Evolutionary conservation across 139 green algal genomes (phyloP).

Genomic region (Microglena sp.): DNA sequence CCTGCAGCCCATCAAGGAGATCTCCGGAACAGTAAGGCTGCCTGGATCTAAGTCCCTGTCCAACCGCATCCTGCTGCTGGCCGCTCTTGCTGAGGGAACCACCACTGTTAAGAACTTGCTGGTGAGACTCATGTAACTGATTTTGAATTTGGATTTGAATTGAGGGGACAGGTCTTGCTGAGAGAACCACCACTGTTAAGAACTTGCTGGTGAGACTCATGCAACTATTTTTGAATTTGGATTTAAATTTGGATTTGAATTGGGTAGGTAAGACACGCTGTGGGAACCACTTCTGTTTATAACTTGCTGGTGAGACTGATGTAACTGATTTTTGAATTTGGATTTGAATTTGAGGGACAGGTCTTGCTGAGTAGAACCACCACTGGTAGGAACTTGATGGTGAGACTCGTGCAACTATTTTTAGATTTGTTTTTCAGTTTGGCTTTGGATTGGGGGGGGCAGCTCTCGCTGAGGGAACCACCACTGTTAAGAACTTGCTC

Average conservation of each 20-base stretch:
- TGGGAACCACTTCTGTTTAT: too few species aligned
- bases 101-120: constrained; percentile 90
- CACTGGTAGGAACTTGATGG: too few species aligned
- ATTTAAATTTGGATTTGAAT: neutral
- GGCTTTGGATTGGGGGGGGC: too few species aligned
- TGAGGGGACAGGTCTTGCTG: neutral
- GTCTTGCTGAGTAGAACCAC: too few species aligned
- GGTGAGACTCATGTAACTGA: constrained; percentile 57
- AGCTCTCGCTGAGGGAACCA: constrained; percentile 79
- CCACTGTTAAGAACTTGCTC: constrained; percentile 87
- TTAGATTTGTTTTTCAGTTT: too few species aligned
- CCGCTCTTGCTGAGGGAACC: constrained; percentile 78
- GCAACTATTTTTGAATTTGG: neutral
- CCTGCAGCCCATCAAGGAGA: constrained; percentile 51
- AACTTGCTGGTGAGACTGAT: too few species aligned
- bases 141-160: constrained; percentile 12
- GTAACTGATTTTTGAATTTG: too few species aligned
- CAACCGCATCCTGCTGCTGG: constrained; percentile 92
- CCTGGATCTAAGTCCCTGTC: constrained; percentile 95
- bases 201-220: constrained; percentile 83
- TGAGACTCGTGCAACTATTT: too few species aligned
- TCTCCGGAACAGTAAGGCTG: constrained; percentile 65
- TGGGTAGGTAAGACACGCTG: neutral
- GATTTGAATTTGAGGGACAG: too few species aligned
- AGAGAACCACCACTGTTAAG: constrained; percentile 55